phyloP scores from a whole-genome alignment of 352 stramenopile species.

The Pythium phragmiticola region DNA sequence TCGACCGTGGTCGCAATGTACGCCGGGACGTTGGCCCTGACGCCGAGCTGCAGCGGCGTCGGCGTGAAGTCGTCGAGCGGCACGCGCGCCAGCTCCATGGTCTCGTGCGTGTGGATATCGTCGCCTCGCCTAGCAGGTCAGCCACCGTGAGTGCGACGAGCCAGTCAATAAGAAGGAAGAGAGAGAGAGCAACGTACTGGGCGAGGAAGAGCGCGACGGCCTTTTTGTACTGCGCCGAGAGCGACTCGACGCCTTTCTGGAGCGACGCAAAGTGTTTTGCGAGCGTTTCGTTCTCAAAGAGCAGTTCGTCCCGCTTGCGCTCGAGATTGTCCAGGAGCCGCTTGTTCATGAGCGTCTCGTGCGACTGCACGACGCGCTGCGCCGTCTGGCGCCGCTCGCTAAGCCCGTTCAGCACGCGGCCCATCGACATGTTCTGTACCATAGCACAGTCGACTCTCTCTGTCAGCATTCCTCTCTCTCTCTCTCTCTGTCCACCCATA shows the following conservation, averaged over 20 bases:
- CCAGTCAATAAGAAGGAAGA: not conserved
- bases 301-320: slow-evolving; percentile 54
- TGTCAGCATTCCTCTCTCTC: not conserved
- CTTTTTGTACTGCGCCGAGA: slow-evolving; percentile 74
- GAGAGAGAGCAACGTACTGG: slow-evolving; percentile 40
- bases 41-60: slow-evolving; percentile 60
- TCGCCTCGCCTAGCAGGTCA: slow-evolving; percentile 14
- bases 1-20: slow-evolving; percentile 56
- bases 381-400: slow-evolving; percentile 35
- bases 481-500: slow-evolving; percentile 4
- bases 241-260: slow-evolving; percentile 57
- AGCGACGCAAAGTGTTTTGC: slow-evolving; percentile 53
- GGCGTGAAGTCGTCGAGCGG: slow-evolving; percentile 69
- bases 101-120: slow-evolving; percentile 42
- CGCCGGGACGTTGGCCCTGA: slow-evolving; percentile 52
- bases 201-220: slow-evolving; percentile 66
- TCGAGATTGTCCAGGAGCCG: slow-evolving; percentile 68
- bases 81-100: slow-evolving; percentile 45
- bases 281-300: slow-evolving; percentile 68
- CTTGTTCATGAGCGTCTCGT: slow-evolving; percentile 58
- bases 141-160: no score
- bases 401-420: slow-evolving; percentile 45
- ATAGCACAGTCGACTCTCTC: not conserved
- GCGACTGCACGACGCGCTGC: slow-evolving; percentile 35
- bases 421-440: slow-evolving; percentile 41